Base-by-base conservation (phyloP, 2,329 filamentous ascomycete species). In the Hypoxylon sp. region DNA sequence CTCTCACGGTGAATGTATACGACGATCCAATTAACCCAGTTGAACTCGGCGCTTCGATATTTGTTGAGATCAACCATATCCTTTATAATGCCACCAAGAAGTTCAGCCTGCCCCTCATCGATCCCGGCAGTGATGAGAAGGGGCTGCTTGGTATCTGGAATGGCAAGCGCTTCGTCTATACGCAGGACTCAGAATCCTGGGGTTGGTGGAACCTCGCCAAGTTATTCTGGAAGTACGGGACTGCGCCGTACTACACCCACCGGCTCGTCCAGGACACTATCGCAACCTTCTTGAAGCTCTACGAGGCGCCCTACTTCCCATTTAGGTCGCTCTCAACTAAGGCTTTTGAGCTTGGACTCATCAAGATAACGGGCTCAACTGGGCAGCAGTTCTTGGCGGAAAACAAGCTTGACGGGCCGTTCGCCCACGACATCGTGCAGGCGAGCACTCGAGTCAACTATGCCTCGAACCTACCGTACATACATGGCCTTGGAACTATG, bases 391-490 rank as follows among this genome's bases (percentile, higher is more conserved):
- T 91, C 71, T 82, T 98, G 11, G 83, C 84, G 27, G 82, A 87
- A 42, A 92, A 94, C 73, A 87, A 89, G 75, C 89, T 98, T 62
- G 84, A 87, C 25, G 82, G 85, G 0, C 78, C 83, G 0, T 98
- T 97, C 77, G 85, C 90, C 0, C 88, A 88, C 13, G 93, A 99
- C 56, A 89, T 99, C 53, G 89, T 98, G 27, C 95, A 98, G 81
- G 93, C 95, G 1, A 92, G 90, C 64, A 98, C 96, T 0, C 88
- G 96, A 20, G 95, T 98, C 70, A 98, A 98, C 80, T 99, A 98
- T 81, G 96, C 92, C 0, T 93, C 95, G 54, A 98, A 98, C 73
- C 81, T 98, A 11, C 88, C 85, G n/a, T 83, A 89, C 37, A 96
- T 98, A 53, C 95, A 98, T 76, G 96, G 94, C 0, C 82, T 99